Base-by-base conservation (phyloP, 768 basidiomycete species). In the Kwoniella shandongensis region DNA sequence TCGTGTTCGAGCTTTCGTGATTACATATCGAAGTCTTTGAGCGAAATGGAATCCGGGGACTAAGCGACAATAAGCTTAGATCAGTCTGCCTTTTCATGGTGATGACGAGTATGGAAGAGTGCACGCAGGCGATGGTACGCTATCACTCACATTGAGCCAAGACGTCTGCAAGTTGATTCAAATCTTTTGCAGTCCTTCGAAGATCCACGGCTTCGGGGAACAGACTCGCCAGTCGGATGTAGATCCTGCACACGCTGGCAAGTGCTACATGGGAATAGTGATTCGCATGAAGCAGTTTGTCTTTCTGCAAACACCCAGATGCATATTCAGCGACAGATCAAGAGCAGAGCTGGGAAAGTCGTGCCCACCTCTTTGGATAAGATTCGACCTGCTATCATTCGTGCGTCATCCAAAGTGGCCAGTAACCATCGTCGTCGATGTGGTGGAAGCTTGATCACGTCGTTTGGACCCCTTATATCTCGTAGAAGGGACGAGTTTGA, bases 21-120 rank as follows among this genome's bases (percentile, higher is more conserved):
- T 54, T 12, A 64, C 63, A 23, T 67, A 61, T 30, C 63, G 54
- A 15, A 72, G 61, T 22, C 62, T 50, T 18, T 47, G 42, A 12
- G 70, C 65, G 41, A 60, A 63, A 50, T 60, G 65, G 58, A 72
- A 69, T 0, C 67, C 67, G 30, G 70, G 70, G 1, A 72, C 70
- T 69, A n/a, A n/a, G n/a, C n/a, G 27, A 3, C 18, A 15, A 41
- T 47, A 27, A 32, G 42, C 17, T 17, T 15, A 2, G 49, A 36
- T 32, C 32, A 32, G 32, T 32, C 6, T 13, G 7, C 32, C 7
- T 23, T 18, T 18, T 17, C 10, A 48, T 7, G 26, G 13, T 11
- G 3, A 10, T 30, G 11, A 22, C 11, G 11, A 17, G 23, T 26
- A 13, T n/a, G 13, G 8, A 12, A 35, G 29, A 51, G 4, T 1